These are phyloP conservation scores for Hibiscus trionum DNA, from an alignment of 345 rosid genomes.

Conservation along the genomic window DNA sequence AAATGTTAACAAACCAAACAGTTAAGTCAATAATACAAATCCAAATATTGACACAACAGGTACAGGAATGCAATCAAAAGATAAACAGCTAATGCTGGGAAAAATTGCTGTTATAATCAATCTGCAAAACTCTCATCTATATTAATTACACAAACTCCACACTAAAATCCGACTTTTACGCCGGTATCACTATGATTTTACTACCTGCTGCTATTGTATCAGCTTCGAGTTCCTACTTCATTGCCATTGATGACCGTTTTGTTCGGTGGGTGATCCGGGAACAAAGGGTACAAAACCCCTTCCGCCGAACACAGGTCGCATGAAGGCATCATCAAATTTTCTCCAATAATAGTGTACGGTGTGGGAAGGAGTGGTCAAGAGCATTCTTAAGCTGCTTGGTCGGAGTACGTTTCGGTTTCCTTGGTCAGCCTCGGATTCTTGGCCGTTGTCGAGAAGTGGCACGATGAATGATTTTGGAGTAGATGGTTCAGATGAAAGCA, in stretches of 20 bases:
- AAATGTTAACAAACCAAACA: too few species aligned
- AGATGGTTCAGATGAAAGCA: conserved; percentile 46
- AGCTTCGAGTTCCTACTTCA: conserved; percentile 14
- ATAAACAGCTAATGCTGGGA: conserved; percentile 8
- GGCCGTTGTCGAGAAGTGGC: conserved; percentile 46
- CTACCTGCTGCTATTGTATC: conserved; percentile 17
- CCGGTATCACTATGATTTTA: conserved; percentile 7
- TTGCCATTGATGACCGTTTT: conserved; percentile 29
- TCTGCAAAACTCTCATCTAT: conserved; percentile 1
- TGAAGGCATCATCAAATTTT: conserved; percentile 61
- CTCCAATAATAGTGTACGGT: conserved; percentile 80
- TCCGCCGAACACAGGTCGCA: conserved; percentile 87
- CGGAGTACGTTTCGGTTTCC: conserved; percentile 17
- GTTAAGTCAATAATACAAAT: too few species aligned
- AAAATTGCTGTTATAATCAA: conserved; percentile 9
- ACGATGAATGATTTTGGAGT: conserved; percentile 48
- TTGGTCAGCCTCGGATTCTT: conserved; percentile 21
- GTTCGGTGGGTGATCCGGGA: conserved; percentile 63
- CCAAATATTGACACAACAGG: background rate
- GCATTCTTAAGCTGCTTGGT: conserved; percentile 43
- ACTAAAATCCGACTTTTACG: conserved; percentile 14
- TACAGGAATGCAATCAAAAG: background rate
- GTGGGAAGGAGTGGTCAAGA: conserved; percentile 57
- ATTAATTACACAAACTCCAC: conserved; percentile 16
- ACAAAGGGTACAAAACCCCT: conserved; percentile 56